Base-by-base conservation (phyloP, 78 protist genomes). In the Speleostelium caveatum region DNA sequence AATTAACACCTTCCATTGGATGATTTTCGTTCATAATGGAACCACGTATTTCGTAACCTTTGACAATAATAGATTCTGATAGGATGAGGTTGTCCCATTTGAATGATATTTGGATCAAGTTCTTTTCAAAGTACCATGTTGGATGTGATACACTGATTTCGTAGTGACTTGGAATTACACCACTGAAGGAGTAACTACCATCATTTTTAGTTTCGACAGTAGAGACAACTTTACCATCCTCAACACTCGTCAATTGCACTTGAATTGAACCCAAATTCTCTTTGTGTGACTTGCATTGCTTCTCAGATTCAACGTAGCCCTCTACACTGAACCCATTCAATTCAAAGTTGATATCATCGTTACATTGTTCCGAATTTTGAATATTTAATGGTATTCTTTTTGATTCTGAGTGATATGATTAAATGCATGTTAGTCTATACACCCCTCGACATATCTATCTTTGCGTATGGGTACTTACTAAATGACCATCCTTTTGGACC, bases 291-390 rank as follows among this genome's bases (percentile, higher is more conserved):
- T n/a, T 58, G 16, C 63, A 58, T n/a, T 58, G 7, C 4, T 22
- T 16, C 7, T 58, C 59, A 41, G 33, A 35, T 41, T 68, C 38
- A n/a, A 68, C 41, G 7, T 21, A 24, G 41, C 88, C 88, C 6
- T 28, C 30, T 16, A 79, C 66, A 3, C 35, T 24, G 49, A 79
- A 79, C 24, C 88, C 88, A 26, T 12, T 33, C 51, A 79, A 67
- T 39, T 79, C 88, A 38, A 79, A 79, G 39, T 79, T 67, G 21
- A 67, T 56, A 65, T 79, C 75, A 19, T 79, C 73, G 21, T 79
- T 56, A 60, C 67, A 75, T 10, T 58, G 63, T 19, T 58, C 16
- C 6, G 53, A 45, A 45, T 14, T 22, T n/a, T 73, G 49, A 22
- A 35, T 56, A 55, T 55, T 73, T 51, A 55, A 22, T 55, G 61